Conservation (phyloP, 2,329 filamentous ascomycete genomes). For the Fusarium guadeloupense region DNA sequence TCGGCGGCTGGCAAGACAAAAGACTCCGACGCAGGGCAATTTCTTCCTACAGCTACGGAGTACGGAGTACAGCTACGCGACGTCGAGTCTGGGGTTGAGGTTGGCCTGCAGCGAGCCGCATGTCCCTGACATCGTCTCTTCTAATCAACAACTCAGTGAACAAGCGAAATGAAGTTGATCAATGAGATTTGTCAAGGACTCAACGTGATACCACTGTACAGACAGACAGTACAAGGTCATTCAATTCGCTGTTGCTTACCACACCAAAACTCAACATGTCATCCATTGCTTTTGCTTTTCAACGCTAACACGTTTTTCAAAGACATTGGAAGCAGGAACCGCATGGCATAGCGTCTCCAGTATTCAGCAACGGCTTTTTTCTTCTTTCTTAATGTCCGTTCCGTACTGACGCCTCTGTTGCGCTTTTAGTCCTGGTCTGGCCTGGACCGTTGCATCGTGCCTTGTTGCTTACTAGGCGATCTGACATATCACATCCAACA, state of each 20-base stretch:
- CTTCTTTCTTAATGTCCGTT: background rate
- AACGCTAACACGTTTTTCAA: conserved; percentile 31
- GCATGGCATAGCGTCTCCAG: conserved; percentile 22
- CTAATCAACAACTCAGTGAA: conserved; percentile 5
- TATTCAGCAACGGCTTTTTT: conserved; percentile 20
- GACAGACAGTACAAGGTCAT: conserved; percentile 2
- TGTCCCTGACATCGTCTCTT: conserved; percentile 15
- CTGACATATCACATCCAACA: conserved; percentile 37
- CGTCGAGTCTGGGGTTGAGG: conserved; percentile 10
- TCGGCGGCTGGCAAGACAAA: conserved; percentile 30
- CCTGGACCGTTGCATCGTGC: conserved; percentile 37
- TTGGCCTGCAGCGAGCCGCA: conserved; percentile 14
- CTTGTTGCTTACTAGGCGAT: conserved; percentile 35
- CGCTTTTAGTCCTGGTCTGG: conserved; percentile 15
- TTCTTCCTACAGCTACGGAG: too few relatives aligned
- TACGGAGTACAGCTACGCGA: too few relatives aligned
- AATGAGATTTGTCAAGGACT: conserved; percentile 2
- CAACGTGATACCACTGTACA: too few relatives aligned
- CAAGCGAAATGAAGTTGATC: conserved; percentile 13
- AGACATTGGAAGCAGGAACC: conserved; percentile 30
- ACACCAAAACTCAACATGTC: background rate
- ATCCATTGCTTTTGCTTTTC: conserved; percentile 19
- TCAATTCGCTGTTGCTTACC: background rate
- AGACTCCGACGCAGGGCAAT: background rate
- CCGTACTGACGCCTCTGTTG: background rate